These are phyloP conservation scores for Microcyclospora tardicrescens DNA, from an alignment of 2,329 filamentous ascomycete genomes.

Conservation along the genomic window DNA sequence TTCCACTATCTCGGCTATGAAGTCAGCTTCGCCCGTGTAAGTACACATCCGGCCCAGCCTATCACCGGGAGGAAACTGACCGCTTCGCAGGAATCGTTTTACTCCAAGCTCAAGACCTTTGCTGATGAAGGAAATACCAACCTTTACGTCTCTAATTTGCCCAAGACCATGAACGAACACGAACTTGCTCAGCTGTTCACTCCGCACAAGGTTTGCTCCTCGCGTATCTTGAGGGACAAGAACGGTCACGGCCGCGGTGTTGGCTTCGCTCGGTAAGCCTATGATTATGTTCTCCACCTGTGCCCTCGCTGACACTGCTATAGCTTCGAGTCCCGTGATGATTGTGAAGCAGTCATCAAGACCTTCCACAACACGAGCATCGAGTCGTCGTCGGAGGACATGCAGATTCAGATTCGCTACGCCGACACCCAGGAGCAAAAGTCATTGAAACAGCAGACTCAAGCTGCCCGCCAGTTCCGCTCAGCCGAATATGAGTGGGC, in stretches of 20 bases:
- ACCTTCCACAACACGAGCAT: slow-evolving; percentile 63
- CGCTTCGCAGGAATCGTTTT: slow-evolving; percentile 71
- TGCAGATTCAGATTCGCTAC: slow-evolving; percentile 83
- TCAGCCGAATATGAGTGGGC: slow-evolving; percentile 67
- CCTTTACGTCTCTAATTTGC: slow-evolving; percentile 93
- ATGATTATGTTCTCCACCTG: slow-evolving; percentile 2
- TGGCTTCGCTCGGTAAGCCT: slow-evolving; percentile 78
- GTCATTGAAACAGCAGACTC: slow-evolving; percentile 88
- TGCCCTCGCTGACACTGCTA: slow-evolving; percentile 6
- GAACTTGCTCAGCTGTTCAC: slow-evolving; percentile 67
- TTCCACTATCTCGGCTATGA: slow-evolving; percentile 94
- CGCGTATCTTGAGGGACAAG: slow-evolving; percentile 85
- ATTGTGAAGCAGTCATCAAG: slow-evolving; percentile 80
- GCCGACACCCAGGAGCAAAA: slow-evolving; percentile 96
- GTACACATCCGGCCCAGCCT: slow-evolving; percentile 17
- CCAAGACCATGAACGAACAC: slow-evolving; percentile 80
- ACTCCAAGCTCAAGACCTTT: slow-evolving; percentile 88
- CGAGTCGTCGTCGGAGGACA: slow-evolving; percentile 55
- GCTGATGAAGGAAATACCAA: slow-evolving; percentile 85
- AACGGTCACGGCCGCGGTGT: slow-evolving; percentile 89
- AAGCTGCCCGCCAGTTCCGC: slow-evolving; percentile 87
- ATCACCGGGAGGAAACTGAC: slow-evolving; percentile 20
- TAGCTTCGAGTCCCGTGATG: slow-evolving; percentile 78
- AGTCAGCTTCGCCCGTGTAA: slow-evolving; percentile 86
- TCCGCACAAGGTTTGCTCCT: slow-evolving; percentile 74